Base-by-base conservation (phyloP, 805 yeast species). In the Saturnispora kantuleensis region DNA sequence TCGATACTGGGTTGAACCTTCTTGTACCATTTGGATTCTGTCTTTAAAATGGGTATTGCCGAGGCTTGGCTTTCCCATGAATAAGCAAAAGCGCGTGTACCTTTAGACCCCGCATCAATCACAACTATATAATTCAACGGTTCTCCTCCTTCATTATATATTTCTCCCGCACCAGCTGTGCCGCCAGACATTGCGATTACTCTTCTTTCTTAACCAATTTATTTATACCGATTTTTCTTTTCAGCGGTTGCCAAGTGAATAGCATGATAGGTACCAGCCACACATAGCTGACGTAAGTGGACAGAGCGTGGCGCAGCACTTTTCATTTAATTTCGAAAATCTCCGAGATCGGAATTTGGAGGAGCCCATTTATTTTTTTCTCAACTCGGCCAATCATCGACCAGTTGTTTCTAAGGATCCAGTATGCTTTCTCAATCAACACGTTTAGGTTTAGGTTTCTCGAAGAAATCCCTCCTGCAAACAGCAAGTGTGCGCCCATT, bases 81-180 rank as follows among this genome's bases (percentile, higher is more conserved):
- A 59, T 79, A 79, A 1, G 79, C 68, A 51, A 68, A 76, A 0
- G 79, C 83, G 15, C 85, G 57, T 0, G 83, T 73, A 0, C 85
- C 85, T 46, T 70, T 76, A 3, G 84, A 77, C 0, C 86, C 85
- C 1, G 84, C 75, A 57, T 79, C 86, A 2, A 79, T 71, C 4
- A 79, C 67, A 2, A 79, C 69, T 3, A 79, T 71, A 55, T 78
- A 79, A 56, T 79, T 78, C 47, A 73, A 75, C 1, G 82, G 81
- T 1, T 71, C 58, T 2, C 73, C 73, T 2, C 67, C 56, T 2
- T 57, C 52, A 42, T 71, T 68, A 32, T 43, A 43, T 8, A 48
- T 28, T 7, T 46, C 46, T 2, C 38, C 44, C 5, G 13, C 12
- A 17, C n/a, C 33, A 1, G 13, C 21, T 18, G 38, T 16, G 31